These are phyloP conservation scores for Alternaria arborescens DNA, from an alignment of 2,329 filamentous ascomycete species.

Conservation along the genomic window DNA sequence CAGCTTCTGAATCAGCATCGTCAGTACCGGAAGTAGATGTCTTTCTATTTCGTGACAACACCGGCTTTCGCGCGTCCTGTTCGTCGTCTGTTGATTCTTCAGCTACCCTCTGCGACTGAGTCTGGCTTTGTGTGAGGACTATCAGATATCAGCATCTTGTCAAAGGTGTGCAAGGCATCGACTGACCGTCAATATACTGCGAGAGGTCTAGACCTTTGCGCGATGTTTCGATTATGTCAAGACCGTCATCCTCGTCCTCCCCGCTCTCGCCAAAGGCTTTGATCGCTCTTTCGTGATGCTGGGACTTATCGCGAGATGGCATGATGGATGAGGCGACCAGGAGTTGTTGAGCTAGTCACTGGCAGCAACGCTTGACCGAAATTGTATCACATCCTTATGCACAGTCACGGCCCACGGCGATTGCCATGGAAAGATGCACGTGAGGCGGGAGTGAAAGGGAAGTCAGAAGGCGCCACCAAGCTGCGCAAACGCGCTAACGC, in stretches of 20 bases:
- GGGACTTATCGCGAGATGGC: conserved; percentile 26
- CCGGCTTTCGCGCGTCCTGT: background rate
- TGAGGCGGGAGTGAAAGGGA: background rate
- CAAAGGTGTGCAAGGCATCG: background rate
- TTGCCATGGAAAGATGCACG: background rate
- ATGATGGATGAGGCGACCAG: conserved; percentile 13
- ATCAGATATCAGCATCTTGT: conserved; percentile 14
- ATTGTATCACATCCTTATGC: background rate
- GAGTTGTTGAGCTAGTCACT: background rate
- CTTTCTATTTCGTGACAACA: background rate
- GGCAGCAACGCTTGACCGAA: background rate
- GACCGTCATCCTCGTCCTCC: conserved; percentile 48
- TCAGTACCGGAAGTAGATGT: conserved; percentile 16
- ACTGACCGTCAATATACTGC: conserved; percentile 46
- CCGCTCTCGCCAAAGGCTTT: conserved; percentile 41
- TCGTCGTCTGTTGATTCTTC: background rate
- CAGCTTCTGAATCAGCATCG: conserved; percentile 26
- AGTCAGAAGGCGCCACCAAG: background rate
- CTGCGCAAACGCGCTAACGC: conserved; percentile 29
- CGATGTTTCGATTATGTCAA: conserved; percentile 52
- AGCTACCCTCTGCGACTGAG: conserved; percentile 30
- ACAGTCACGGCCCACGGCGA: background rate
- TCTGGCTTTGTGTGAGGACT: conserved; percentile 41
- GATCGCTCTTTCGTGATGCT: conserved; percentile 28
- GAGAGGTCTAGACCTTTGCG: conserved; percentile 45